Evolutionary conservation across 306 rosid species (phyloP).

Genomic region (Hylodesmum podocarpum): DNA sequence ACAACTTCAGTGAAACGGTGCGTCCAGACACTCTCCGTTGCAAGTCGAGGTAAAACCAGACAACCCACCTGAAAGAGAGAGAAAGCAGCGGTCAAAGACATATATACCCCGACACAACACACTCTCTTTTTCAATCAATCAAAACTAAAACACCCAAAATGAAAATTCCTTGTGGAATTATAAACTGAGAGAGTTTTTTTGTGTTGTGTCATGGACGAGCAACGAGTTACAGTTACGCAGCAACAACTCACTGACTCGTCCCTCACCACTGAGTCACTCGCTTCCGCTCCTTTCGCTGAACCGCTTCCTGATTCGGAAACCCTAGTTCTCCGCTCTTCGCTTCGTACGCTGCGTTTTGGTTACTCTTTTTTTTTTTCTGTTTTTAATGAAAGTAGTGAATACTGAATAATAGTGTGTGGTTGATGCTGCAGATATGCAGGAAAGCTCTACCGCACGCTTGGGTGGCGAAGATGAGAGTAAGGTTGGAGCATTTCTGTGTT

Average conservation of each 20-base stretch:
- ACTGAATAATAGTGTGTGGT: constrained; percentile 1
- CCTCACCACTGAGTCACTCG: constrained; percentile 26
- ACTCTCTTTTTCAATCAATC: constrained; percentile 12
- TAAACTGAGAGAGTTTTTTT: not conserved
- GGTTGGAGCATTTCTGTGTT: constrained; percentile 48
- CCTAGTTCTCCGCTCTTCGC: constrained; percentile 46
- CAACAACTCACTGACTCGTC: constrained; percentile 5
- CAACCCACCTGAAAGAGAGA: constrained; percentile 9
- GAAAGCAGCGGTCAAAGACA: constrained; percentile 59
- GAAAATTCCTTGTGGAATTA: constrained; percentile 14
- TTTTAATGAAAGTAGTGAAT: not conserved
- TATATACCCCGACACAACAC: constrained; percentile 30
- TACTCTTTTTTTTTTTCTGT: not conserved
- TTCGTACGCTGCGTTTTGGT: constrained; percentile 38
- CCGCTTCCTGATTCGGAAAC: constrained; percentile 43
- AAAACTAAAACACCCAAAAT: not conserved
- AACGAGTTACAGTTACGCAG: not conserved
- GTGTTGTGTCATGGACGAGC: not conserved
- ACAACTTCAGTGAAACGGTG: not conserved
- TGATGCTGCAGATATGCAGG: constrained; percentile 49
- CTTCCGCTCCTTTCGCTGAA: constrained; percentile 11
- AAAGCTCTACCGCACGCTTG: constrained; percentile 30
- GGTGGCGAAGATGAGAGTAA: constrained; percentile 36
- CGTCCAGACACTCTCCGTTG: not conserved
- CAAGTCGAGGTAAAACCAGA: not conserved